A percentile compares a stretch with the other conserved stretches of the same genome.
phyloP scores from a whole-genome alignment of 2,329 filamentous ascomycete genomes.

The Cercospora sp. region DNA sequence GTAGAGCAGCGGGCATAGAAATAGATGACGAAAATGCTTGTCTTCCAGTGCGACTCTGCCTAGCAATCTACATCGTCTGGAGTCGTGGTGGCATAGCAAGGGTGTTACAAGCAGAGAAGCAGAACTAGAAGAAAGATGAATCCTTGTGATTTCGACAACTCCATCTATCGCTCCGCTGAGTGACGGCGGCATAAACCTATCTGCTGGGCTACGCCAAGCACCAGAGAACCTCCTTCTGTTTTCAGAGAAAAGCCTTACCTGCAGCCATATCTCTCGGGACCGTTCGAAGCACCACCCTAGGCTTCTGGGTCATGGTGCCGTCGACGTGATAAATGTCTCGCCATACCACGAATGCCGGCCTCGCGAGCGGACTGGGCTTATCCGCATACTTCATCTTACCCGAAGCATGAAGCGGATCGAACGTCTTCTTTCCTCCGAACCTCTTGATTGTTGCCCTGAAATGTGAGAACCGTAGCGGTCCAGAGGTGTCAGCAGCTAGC shows the following conservation, averaged over 20 bases:
- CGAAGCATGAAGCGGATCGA: too few species aligned
- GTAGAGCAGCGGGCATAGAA: conserved; percentile 9
- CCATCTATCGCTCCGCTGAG: neutral
- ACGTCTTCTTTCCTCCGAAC: too few species aligned
- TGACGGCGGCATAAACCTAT: neutral
- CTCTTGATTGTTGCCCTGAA: too few species aligned
- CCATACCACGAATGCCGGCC: too few species aligned
- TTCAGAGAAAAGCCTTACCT: neutral
- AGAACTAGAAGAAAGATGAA: neutral
- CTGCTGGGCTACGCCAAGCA: neutral
- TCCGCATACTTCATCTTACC: too few species aligned
- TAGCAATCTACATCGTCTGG: neutral
- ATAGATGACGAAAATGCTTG: neutral
- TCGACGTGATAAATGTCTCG: too few species aligned
- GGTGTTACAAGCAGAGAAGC: neutral
- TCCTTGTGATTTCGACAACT: neutral
- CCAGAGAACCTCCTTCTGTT: neutral
- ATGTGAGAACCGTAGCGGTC: too few species aligned
- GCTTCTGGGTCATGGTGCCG: too few species aligned
- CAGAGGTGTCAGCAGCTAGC: too few species aligned
- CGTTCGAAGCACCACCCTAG: too few species aligned
- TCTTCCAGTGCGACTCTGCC: neutral
- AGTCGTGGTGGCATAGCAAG: neutral
- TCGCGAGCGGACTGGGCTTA: too few species aligned
- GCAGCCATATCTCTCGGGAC: neutral